A percentile compares a stretch with the other conserved stretches of the same genome.
phyloP scores from a whole-genome alignment of 257 asterid genomes.

The Scutellaria minor region DNA sequence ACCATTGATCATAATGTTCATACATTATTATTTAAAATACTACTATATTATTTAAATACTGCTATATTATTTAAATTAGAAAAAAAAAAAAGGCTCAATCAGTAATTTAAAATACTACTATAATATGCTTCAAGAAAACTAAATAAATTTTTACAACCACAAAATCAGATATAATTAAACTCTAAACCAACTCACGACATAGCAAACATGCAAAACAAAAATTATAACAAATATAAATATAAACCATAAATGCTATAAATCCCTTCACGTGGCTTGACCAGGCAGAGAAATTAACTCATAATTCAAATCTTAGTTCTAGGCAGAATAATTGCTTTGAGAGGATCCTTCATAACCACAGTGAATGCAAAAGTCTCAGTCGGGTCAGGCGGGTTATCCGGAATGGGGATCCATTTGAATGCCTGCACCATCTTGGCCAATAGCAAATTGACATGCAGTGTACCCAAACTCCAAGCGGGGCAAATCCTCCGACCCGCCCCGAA shows the following conservation, averaged over 20 bases:
- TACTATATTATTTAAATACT: no score
- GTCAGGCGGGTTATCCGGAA: constrained; percentile 84
- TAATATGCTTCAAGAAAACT: background rate
- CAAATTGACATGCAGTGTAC: constrained; percentile 68
- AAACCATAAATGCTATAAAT: background rate
- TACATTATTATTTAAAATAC: no score
- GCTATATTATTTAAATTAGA: no score
- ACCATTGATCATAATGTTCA: no score
- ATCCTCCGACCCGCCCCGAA: constrained; percentile 96
- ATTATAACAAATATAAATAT: background rate
- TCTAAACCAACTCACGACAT: background rate
- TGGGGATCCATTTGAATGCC: constrained; percentile 79
- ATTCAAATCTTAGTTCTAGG: constrained; percentile 64
- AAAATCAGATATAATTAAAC: background rate
- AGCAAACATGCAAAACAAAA: background rate
- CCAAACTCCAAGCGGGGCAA: constrained; percentile 94
- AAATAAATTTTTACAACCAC: background rate
- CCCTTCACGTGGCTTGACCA: constrained; percentile 36
- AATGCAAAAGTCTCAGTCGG: constrained; percentile 89
- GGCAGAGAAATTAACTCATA: background rate
- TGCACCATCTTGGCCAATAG: constrained; percentile 86
- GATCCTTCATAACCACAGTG: constrained; percentile 88
- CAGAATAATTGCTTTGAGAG: constrained; percentile 78
- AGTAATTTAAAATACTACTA: background rate
- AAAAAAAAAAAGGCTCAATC: background rate